Evolutionary conservation across 768 basidiomycete species (phyloP), one percentile per base, ranked within the genome.

Genomic region (Mycena floridula): DNA sequence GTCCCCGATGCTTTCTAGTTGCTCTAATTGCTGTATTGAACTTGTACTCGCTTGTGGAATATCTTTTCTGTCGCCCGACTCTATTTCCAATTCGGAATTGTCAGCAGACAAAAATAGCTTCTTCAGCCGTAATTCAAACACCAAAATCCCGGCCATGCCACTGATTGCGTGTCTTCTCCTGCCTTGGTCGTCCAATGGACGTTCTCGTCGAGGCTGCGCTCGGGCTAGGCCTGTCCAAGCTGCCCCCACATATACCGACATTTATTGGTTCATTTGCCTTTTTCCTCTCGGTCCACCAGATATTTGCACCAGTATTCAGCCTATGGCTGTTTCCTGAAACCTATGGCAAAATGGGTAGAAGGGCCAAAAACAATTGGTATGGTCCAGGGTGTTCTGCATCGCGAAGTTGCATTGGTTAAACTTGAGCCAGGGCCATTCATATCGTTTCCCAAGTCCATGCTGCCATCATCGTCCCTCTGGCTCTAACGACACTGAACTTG

Each of bases 381-480:
- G 72, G 63, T 20, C 22, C 3, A n/a, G n/a, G n/a, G n/a, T n/a
- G n/a, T n/a, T 45, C 22, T 36, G 37, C 37, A 18, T 42, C 39
- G 24, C 27, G 20, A 38, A 13, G 22, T 15, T 32, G 13, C 15
- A 13, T 38, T 35, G 50, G 37, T 43, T 35, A 42, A 45, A 22
- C 38, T 24, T 38, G 23, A 15, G 20, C 21, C 52, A 88, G 85
- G 85, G 72, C 76, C 38, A 76, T 81, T 45, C 87, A 80, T 48
- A 66, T 82, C 25, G 79, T 83, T 21, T 89, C 90, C 0, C 79
- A 89, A 52, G 65, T 79, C 1, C 87, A 93, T 56, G 79, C 84
- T 0, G 43, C 86, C 20, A 55, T 87, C 42, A 71, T 87, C 43
- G 69, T 90, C 25, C 79, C 82, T 0, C 69, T 85, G 20, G 75